Base-by-base conservation (phyloP, 2,329 filamentous ascomycete species). In the Pseudogymnoascus destructans region DNA sequence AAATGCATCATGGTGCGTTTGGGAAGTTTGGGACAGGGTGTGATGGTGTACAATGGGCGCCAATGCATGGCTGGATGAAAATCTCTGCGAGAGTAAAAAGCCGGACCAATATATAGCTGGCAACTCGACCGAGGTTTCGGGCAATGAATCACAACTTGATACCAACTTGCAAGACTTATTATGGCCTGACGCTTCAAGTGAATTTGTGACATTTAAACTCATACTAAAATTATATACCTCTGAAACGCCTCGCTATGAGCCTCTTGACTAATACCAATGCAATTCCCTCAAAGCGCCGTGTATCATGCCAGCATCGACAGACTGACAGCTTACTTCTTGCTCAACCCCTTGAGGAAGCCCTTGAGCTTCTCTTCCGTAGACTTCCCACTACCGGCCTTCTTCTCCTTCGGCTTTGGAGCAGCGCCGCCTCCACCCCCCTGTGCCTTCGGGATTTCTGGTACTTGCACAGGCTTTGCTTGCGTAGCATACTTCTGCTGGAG, bases 381-480 rank as follows among this genome's bases (percentile, higher is more conserved):
- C 62, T 64, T 52, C 61, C 63, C 60, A 65, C 55, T 56, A 66
- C 61, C 58, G 61, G 65, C 59, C 63, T 63, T 66, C 11, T 58
- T 64, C 9, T 70, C 69, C 11, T 67, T 64, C n/a, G 66, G 65
- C 3, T 63, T 61, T 23, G 64, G 67, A 17, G 63, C 58, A 8
- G 65, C 60, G 11, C 61, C 58, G 25, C 57, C 52, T 15, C 66
- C 63, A 2, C 69, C 69, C 25, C 72, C 70, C 13, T 76, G 72
- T 1, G 75, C 73, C 4, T 73, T 70, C 0, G 65, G 72, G 1
- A 78, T 71, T 55, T 85, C 78, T 27, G 83, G 80, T 0, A 89
- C 77, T 64, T 81, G 81, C 60, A 93, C 74, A 60, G 84, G 79
- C 67, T 79, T 79, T 0, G 88, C 89, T 66, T 80, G 76, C 57